Evolutionary conservation across 164 flowering plant genomes (phyloP), one percentile per base, ranked within the genome.

Genomic region (Platanus orientalis): DNA sequence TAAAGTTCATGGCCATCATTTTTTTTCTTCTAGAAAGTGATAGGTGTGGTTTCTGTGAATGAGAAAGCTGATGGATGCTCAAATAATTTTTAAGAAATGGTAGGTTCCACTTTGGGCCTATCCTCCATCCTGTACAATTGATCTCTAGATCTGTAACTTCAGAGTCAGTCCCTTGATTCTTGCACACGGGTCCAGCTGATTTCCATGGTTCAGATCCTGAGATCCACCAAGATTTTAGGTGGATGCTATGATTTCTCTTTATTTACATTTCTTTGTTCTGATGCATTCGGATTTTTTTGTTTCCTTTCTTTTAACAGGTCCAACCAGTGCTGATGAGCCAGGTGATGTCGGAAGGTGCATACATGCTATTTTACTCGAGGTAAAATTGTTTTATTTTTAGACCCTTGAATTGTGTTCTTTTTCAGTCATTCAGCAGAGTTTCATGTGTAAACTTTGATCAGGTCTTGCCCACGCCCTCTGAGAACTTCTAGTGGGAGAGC

Each of bases 331-430:
- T 79, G 13, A 65, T 76, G 72, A 80, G 78, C 73, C 91, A 82
- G 68, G 96, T 90, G 61, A 85, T 90, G 93, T 87, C 94, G 16
- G 92, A 90, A 82, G 96, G 86, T 64, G 94, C 96, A 70, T 90
- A 90, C 73, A 84, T 90, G 50, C 77, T 90, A 62, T 90, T 87
- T 57, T 90, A 90, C 77, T 81, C 78, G 60, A 87, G 96, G 96
- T 87, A 83, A 65, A 16, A 4, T 36, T 54, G 21, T 36, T 32
- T 47, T 20, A 23, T 26, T 26, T 44, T 45, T 10, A 49, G 7
- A 30, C 28, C 7, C 16, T 5, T 23, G 17, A 36, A 3, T 36
- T 36, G 23, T 21, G 25, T 63, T 49, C 39, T 4, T 54, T 44
- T 6, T 9, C 4, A 16, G 28, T 7, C 27, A 49, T 64, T 60